These are phyloP conservation scores for Stachybotrys chlorohalonatus DNA, from an alignment of 2,329 filamentous ascomycete species.

Conservation along the genomic window DNA sequence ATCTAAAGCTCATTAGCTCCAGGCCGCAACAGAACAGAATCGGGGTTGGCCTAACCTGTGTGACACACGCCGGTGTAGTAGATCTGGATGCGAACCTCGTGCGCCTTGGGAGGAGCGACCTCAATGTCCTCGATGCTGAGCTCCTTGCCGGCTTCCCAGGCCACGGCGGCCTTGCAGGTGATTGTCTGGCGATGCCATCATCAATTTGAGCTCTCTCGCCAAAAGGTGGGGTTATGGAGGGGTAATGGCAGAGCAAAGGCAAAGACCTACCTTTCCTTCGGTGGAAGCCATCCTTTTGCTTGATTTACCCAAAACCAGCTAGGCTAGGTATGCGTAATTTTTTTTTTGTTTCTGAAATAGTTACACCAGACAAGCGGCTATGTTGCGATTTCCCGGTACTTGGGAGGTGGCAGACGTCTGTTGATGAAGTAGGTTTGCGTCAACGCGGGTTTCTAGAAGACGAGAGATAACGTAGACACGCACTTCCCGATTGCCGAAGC, in stretches of 20 bases:
- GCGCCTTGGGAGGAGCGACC: slow-evolving; percentile 76
- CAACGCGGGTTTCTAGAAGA: background rate
- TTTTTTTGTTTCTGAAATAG: no score
- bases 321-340: background rate
- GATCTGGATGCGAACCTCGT: slow-evolving; percentile 95
- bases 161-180: slow-evolving; percentile 93
- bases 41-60: slow-evolving; percentile 54
- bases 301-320: background rate
- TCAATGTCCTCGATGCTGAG: slow-evolving; percentile 87
- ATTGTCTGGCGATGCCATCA: slow-evolving; percentile 55
- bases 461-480: background rate
- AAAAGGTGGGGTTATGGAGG: slow-evolving; percentile 15
- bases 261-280: slow-evolving; percentile 37
- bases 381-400: no score
- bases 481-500: slow-evolving; percentile 16
- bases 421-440: background rate
- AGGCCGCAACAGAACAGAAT: background rate
- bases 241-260: slow-evolving; percentile 8
- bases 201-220: slow-evolving; percentile 8
- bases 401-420: no score
- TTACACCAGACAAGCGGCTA: no score
- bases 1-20: slow-evolving; percentile 39
- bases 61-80: slow-evolving; percentile 99
- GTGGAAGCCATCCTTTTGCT: slow-evolving; percentile 36
- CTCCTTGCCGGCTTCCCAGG: slow-evolving; percentile 92